Percentiles rank a stretch among this genome's conserved stretches.
Evolutionary conservation across 208 protist genomes (phyloP).

Genomic region (Trypanosoma platydactyli): DNA sequence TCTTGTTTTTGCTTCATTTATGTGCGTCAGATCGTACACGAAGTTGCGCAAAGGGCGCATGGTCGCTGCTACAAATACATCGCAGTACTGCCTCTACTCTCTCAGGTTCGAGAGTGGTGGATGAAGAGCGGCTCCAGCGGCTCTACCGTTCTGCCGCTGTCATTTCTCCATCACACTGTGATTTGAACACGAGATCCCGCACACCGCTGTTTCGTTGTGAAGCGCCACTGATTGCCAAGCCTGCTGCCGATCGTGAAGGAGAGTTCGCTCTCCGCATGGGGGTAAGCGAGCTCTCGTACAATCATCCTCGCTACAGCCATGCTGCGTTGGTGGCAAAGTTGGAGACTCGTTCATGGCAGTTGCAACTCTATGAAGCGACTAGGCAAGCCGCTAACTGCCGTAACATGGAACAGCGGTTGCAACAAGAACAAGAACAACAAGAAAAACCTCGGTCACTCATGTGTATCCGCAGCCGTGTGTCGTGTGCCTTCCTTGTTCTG

Average conservation of each 20-base stretch:
- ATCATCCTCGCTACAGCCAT: constrained; percentile 7
- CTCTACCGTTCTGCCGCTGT: constrained; percentile 3
- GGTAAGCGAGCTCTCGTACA: constrained; percentile 8
- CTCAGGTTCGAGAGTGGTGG: background rate
- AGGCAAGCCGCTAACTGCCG: background rate
- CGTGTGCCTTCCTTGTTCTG: constrained; percentile 9
- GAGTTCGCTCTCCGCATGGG: constrained; percentile 1
- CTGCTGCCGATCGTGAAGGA: background rate
- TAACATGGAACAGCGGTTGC: background rate
- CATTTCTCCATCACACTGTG: background rate
- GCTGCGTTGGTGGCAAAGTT: constrained; percentile 13
- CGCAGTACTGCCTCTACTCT: background rate
- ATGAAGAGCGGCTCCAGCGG: background rate
- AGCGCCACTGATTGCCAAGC: constrained; percentile 4
- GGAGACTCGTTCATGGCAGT: background rate
- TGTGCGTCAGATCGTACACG: constrained; percentile 29
- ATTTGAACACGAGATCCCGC: background rate
- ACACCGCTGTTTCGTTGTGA: constrained; percentile 13
- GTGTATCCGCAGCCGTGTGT: constrained; percentile 20
- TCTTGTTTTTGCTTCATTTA: constrained; percentile 23
- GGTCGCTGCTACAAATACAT: constrained; percentile 3
- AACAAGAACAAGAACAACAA: background rate
- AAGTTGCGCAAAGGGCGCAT: constrained; percentile 15
- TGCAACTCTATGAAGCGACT: background rate
- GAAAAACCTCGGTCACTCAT: background rate